Conservation (phyloP, 768 basidiomycete species). For the Cystobasidium onofrii region DNA sequence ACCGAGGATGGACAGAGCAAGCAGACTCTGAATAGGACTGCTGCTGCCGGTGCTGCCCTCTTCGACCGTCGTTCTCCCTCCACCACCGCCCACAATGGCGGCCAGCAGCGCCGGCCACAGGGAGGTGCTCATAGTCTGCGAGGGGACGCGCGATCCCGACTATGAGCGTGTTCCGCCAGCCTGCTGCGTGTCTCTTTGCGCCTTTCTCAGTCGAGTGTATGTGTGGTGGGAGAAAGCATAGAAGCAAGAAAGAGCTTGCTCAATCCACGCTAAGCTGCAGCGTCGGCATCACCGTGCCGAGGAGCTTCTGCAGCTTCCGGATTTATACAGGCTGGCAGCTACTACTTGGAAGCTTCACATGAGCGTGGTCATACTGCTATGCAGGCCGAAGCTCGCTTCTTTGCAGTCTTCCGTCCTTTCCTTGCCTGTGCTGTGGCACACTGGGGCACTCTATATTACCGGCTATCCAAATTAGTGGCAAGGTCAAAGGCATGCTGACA, state of each 20-base stretch:
- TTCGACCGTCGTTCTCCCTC: neutral
- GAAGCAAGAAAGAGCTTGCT: neutral
- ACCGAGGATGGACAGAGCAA: neutral
- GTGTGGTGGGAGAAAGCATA: too few species aligned
- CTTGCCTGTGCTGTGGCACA: too few species aligned
- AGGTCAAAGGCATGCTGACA: too few species aligned
- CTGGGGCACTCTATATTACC: too few species aligned
- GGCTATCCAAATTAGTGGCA: too few species aligned
- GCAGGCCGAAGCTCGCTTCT: too few species aligned
- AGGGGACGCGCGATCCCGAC: neutral
- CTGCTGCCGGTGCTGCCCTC: neutral
- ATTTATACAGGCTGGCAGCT: too few species aligned
- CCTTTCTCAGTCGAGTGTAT: neutral
- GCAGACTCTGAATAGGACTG: neutral
- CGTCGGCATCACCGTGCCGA: neutral
- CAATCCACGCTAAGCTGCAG: neutral
- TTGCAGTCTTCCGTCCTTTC: too few species aligned
- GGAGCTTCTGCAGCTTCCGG: too few species aligned
- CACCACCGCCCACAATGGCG: neutral
- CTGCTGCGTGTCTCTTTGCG: neutral
- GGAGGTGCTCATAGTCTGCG: neutral
- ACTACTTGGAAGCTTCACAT: too few species aligned
- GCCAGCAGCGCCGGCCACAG: constrained; percentile 22
- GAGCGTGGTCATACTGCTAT: too few species aligned
- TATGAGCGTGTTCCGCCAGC: too few species aligned